phyloP scores from a whole-genome alignment of 2,329 filamentous ascomycete species.

The Botrytis aclada region DNA sequence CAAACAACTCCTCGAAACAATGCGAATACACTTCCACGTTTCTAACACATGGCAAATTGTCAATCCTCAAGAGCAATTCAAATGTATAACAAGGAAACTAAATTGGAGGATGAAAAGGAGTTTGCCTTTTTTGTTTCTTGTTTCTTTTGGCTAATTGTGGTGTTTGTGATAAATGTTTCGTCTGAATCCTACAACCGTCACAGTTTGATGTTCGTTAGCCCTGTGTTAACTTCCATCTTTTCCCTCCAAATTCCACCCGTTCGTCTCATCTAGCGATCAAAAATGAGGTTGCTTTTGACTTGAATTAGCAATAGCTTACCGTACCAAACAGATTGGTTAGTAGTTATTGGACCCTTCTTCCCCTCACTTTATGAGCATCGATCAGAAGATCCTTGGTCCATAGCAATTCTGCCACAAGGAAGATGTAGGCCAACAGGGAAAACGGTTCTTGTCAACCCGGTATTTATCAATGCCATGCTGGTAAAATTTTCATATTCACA shows the following conservation, averaged over 20 bases:
- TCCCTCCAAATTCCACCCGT: not conserved
- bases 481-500: not conserved
- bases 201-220: not conserved
- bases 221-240: not conserved
- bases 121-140: not conserved
- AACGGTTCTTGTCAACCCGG: not conserved
- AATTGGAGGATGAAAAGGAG: not conserved
- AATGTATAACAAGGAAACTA: not conserved
- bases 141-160: not conserved
- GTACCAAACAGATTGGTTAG: not conserved
- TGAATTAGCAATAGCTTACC: not conserved
- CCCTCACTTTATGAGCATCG: not conserved
- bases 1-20: constrained; percentile 7
- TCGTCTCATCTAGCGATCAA: constrained; percentile 15
- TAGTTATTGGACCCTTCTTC: not conserved
- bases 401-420: not conserved
- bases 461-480: constrained; percentile 2
- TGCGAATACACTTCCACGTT: not conserved
- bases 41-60: constrained; percentile 1
- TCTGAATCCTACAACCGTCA: not conserved
- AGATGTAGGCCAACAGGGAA: not conserved
- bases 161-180: constrained; percentile 10
- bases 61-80: not conserved
- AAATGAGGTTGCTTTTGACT: not conserved
- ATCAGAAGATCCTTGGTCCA: not conserved